Evolutionary conservation across 2,329 filamentous ascomycete genomes (phyloP).

Genomic region (Conoideocrella luteorostrata): DNA sequence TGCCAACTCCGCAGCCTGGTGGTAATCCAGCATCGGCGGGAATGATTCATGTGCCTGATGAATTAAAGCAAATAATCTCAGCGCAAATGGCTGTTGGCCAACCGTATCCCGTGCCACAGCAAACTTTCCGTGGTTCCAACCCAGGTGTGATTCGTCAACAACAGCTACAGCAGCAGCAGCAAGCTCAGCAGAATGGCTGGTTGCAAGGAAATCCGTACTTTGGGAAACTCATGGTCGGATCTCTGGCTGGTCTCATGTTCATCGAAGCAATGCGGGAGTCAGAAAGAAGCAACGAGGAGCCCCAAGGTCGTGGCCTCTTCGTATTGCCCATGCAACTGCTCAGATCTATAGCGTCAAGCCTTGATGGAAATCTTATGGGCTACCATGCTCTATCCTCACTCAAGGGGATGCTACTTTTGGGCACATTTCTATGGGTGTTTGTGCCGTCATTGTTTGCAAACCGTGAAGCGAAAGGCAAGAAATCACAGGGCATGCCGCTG

Average conservation of each 20-base stretch:
- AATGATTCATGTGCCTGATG: conserved; percentile 60
- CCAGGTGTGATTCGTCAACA: conserved; percentile 46
- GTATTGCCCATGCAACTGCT: conserved; percentile 57
- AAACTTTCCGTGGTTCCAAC: conserved; percentile 39
- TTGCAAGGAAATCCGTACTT: conserved; percentile 49
- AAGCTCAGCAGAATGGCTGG: conserved; percentile 48
- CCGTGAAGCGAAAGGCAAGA: conserved; percentile 44
- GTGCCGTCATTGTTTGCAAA: conserved; percentile 45
- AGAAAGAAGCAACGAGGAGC: conserved; percentile 56
- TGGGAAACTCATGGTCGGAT: conserved; percentile 85
- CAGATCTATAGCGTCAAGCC: conserved; percentile 36
- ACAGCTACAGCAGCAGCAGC: conserved; percentile 47
- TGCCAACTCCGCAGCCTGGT: conserved; percentile 30
- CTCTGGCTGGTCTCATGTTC: conserved; percentile 86
- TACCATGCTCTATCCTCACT: conserved; percentile 48
- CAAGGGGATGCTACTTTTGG: conserved; percentile 46
- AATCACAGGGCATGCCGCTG: conserved; percentile 36
- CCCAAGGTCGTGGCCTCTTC: conserved; percentile 60
- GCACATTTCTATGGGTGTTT: conserved; percentile 48
- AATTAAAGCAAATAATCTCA: conserved; percentile 57
- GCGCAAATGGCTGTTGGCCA: conserved; percentile 49
- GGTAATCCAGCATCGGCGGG: conserved; percentile 41
- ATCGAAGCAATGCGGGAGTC: conserved; percentile 70
- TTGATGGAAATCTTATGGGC: conserved; percentile 48
- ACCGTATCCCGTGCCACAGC: conserved; percentile 43